Evolutionary conservation across 768 basidiomycete genomes (phyloP).

Genomic region (Mycena kentingensis): DNA sequence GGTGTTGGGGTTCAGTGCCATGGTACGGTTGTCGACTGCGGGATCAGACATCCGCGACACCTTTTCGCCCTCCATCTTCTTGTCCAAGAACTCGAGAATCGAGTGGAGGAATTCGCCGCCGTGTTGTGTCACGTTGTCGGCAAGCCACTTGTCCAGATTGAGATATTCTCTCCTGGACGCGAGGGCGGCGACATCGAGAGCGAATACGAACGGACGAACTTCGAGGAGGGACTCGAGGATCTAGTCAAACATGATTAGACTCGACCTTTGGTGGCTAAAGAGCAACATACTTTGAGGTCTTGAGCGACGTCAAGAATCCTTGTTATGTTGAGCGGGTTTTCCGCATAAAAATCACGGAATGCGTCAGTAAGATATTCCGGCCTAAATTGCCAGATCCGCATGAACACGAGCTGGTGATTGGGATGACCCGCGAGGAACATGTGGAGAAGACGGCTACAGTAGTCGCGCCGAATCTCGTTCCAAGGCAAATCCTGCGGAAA

Average conservation of each 20-base stretch:
- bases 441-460: slow-evolving; percentile 79
- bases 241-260: slow-evolving; percentile 49
- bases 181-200: slow-evolving; percentile 90
- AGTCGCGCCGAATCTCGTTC: slow-evolving; percentile 86
- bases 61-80: slow-evolving; percentile 93
- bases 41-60: slow-evolving; percentile 74
- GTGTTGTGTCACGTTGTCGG: slow-evolving; percentile 80
- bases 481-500: slow-evolving; percentile 68
- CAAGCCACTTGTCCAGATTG: slow-evolving; percentile 96
- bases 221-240: slow-evolving; percentile 92
- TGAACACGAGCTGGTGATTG: slow-evolving; percentile 95
- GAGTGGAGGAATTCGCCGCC: slow-evolving; percentile 86
- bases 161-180: slow-evolving; percentile 92
- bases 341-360: slow-evolving; percentile 89
- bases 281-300: slow-evolving; percentile 76
- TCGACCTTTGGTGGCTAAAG: too few species aligned
- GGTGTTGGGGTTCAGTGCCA: slow-evolving; percentile 84
- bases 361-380: slow-evolving; percentile 84
- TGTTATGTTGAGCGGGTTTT: slow-evolving; percentile 90
- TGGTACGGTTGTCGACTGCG: slow-evolving; percentile 74
- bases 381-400: slow-evolving; percentile 92
- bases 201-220: slow-evolving; percentile 84
- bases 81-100: slow-evolving; percentile 84
- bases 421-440: slow-evolving; percentile 94
- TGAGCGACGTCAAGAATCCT: slow-evolving; percentile 94